These are phyloP conservation scores for Exophiala mesophila DNA, from an alignment of 2,329 filamentous ascomycete species.

Conservation along the genomic window DNA sequence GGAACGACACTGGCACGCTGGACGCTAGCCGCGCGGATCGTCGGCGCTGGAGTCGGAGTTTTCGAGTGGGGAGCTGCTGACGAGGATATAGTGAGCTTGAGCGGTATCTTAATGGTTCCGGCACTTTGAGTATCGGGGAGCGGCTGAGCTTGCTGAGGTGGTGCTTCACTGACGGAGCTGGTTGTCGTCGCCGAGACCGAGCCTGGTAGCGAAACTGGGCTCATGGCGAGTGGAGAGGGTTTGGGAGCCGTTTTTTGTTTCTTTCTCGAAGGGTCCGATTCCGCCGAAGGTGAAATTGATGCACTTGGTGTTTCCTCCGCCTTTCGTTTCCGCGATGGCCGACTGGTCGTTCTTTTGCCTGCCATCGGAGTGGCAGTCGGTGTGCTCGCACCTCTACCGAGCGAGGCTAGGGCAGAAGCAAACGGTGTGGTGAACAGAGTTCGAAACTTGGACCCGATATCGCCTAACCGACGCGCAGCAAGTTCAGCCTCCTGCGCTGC, in stretches of 20 bases:
- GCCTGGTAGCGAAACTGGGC: conserved; percentile 40
- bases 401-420: conserved; percentile 24
- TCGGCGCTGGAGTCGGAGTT: conserved; percentile 17
- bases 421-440: conserved; percentile 32
- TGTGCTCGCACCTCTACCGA: conserved; percentile 27
- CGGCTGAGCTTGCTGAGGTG: conserved; percentile 5
- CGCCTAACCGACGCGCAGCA: conserved; percentile 35
- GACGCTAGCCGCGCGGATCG: conserved; percentile 19
- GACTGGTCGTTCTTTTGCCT: conserved; percentile 28
- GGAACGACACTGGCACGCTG: conserved; percentile 22
- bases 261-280: conserved; percentile 29
- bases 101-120: conserved; percentile 25
- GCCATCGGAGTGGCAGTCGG: conserved; percentile 20
- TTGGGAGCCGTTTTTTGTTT: conserved; percentile 36
- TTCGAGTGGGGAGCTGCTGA: conserved; percentile 12
- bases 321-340: conserved; percentile 49
- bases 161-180: conserved; percentile 28
- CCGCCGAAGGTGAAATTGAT: conserved; percentile 25
- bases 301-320: conserved; percentile 43
- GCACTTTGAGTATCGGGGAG: conserved; percentile 6
- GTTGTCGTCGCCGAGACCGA: conserved; percentile 32
- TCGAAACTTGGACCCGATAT: conserved; percentile 36
- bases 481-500: conserved; percentile 36
- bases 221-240: conserved; percentile 28
- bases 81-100: conserved; percentile 23